These are phyloP conservation scores for Gaeumannomyces tritici DNA, from an alignment of 2,329 filamentous ascomycete species.

Conservation along the genomic window DNA sequence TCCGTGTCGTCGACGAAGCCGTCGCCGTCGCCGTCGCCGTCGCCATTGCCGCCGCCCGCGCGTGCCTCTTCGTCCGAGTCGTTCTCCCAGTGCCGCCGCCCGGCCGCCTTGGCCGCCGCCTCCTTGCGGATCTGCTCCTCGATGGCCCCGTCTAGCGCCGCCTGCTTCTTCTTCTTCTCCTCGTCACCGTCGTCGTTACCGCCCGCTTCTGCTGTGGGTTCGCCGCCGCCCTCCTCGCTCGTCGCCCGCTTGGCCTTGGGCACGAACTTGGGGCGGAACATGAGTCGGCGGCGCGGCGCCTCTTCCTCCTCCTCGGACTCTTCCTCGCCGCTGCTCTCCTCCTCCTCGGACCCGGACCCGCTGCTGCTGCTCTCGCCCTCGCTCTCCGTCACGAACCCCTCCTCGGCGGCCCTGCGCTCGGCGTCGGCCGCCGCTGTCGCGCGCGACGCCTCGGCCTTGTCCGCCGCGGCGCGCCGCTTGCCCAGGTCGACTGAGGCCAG, in stretches of 20 bases:
- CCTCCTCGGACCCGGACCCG: conserved; percentile 33
- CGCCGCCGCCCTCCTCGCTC: conserved; percentile 13
- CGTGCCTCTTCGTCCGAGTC: conserved; percentile 40
- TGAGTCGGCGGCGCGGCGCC: conserved; percentile 43
- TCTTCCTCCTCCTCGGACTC: conserved; percentile 41
- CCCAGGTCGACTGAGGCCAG: conserved; percentile 6
- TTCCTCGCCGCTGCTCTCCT: conserved; percentile 32
- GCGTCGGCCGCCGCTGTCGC: conserved; percentile 19
- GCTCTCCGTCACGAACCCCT: conserved; percentile 54
- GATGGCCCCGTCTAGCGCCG: conserved; percentile 67
- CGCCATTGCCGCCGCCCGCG: not conserved
- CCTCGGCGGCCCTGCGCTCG: conserved; percentile 43
- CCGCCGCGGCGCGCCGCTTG: not conserved
- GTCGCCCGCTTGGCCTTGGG: conserved; percentile 42
- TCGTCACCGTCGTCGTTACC: conserved; percentile 15
- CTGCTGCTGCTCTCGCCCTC: conserved; percentile 30
- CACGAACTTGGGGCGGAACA: conserved; percentile 56
- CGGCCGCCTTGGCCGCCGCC: conserved; percentile 61
- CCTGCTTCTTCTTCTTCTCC: conserved; percentile 55
- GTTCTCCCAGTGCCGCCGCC: conserved; percentile 83
- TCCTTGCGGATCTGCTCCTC: conserved; percentile 84
- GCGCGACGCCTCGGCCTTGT: not conserved
- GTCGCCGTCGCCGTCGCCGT: conserved; percentile 36
- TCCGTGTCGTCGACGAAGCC: conserved; percentile 85
- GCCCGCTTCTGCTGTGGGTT: conserved; percentile 18